Base-by-base conservation (phyloP, 1,284 basidiomycete genomes). In the Kalmanozyma brasiliensis region DNA sequence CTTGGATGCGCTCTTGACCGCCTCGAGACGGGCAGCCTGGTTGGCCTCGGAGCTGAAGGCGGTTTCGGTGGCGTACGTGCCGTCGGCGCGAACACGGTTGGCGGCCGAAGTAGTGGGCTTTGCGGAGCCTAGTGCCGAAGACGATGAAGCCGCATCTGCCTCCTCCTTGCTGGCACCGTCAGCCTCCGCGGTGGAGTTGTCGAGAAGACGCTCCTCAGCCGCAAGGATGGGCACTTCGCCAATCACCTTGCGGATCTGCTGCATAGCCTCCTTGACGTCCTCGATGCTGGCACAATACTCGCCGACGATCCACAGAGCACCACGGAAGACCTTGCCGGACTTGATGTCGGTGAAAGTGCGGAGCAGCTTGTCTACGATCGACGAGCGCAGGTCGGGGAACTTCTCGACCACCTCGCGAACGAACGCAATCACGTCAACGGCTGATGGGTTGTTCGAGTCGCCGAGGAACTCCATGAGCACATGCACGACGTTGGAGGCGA, bases 401-500 rank as follows among this genome's bases (percentile, higher is more conserved):
- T 97, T 97, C 83, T 98, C 94, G 49, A 98, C 95, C 20, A 98
- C 94, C 84, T 98, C 94, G 23, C 93, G 89, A 49, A 98, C 94
- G 81, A 98, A 98, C 2, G 94, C 87, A 55, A 98, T 94, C 42
- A 98, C 95, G 78, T 98, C 95, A 37, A 97, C 87, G 0, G 95
- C 94, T 9, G 92, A 93, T 1, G 94, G 91, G 84, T 96, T 97
- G 85, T 90, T 94, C 6, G 92, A 90, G 84, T 98, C 95, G 26
- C 94, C 93, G 34, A 98, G 87, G 88, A 98, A 98, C 80, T 98
- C 94, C 93, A 98, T 96, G 49, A 99, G 87, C 3, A 94, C 94
- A 74, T 95, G 92, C 0, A 98, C 94, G 43, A 98, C 95, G 72
- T 91, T 94, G 5, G 92, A 91, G 3, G 95, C 95, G 14, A 99